Conservation (phyloP, 1,139 yeast species). For the Suhomyces guaymorum region DNA sequence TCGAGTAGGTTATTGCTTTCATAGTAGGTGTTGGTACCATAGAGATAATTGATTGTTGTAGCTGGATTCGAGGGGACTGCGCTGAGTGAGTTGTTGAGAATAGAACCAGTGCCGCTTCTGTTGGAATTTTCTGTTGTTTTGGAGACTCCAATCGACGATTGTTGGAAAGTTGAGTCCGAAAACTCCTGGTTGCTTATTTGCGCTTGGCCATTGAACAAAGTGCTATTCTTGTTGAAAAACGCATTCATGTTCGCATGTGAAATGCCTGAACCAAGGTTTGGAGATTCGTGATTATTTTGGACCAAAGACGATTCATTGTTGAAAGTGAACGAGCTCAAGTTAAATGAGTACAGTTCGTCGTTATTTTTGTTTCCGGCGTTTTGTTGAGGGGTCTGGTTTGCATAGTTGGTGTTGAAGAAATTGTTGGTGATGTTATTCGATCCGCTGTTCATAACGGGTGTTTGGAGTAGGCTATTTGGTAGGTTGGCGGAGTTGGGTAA, state of each 20-base stretch:
- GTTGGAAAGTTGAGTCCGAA: constrained; percentile 1
- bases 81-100: constrained; percentile 28
- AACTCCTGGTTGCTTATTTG: constrained; percentile 1
- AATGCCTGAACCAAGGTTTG: constrained; percentile 5
- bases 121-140: neutral
- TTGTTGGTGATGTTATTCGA: constrained; percentile 39
- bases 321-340: constrained; percentile 38
- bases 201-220: constrained; percentile 12
- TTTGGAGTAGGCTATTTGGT: constrained; percentile 22
- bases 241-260: constrained; percentile 23
- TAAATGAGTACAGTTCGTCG: constrained; percentile 40
- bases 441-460: constrained; percentile 32
- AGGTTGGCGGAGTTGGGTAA: constrained; percentile 1
- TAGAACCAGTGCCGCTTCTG: constrained; percentile 13
- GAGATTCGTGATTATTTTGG: constrained; percentile 4
- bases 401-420: constrained; percentile 33
- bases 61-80: constrained; percentile 40
- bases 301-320: constrained; percentile 17
- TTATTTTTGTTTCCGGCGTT: constrained; percentile 6
- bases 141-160: constrained; percentile 1
- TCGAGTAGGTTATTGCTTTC: constrained; percentile 39
- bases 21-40: constrained; percentile 46
- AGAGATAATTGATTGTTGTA: constrained; percentile 42
- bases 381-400: constrained; percentile 15
- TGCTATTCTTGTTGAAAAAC: constrained; percentile 20